phyloP scores from a whole-genome alignment of 2,329 filamentous ascomycete genomes.

The Cladosporium oxysporum region DNA sequence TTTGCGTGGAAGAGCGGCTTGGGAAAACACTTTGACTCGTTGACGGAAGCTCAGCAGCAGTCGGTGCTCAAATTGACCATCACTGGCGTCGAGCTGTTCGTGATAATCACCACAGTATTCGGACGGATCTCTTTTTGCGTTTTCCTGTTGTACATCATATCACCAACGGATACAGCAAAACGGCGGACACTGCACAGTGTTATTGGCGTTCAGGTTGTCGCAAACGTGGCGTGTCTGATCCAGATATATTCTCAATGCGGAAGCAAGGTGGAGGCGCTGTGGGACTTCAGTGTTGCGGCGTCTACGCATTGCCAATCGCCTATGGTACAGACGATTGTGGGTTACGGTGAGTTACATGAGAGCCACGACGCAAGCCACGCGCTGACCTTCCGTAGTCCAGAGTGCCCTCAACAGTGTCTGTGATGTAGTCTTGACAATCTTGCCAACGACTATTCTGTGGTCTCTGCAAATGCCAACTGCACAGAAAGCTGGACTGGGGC shows the following conservation, averaged over 20 bases:
- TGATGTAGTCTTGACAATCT: constrained; percentile 20
- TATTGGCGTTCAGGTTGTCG: constrained; percentile 18
- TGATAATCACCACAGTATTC: constrained; percentile 11
- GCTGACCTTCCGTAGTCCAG: background rate
- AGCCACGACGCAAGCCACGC: background rate
- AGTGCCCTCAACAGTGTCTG: constrained; percentile 12
- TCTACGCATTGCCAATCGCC: constrained; percentile 15
- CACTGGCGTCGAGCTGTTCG: constrained; percentile 8
- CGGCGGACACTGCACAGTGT: constrained; percentile 1
- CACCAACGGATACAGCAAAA: background rate
- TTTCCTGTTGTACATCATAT: constrained; percentile 18
- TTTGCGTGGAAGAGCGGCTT: background rate
- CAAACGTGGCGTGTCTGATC: constrained; percentile 17
- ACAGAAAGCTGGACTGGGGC: constrained; percentile 17
- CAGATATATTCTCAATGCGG: constrained; percentile 21
- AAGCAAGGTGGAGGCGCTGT: constrained; percentile 20
- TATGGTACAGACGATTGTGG: constrained; percentile 14
- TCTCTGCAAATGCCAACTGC: constrained; percentile 16
- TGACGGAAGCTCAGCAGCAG: background rate
- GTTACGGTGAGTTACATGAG: background rate
- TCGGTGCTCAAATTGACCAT: constrained; percentile 1
- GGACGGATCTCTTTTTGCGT: constrained; percentile 21
- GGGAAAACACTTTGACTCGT: background rate
- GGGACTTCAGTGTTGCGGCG: constrained; percentile 16
- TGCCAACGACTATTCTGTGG: constrained; percentile 20